These are phyloP conservation scores for Syncephalastrum racemosum DNA, from an alignment of 371 early-diverging fungal genomes.

Conservation along the genomic window DNA sequence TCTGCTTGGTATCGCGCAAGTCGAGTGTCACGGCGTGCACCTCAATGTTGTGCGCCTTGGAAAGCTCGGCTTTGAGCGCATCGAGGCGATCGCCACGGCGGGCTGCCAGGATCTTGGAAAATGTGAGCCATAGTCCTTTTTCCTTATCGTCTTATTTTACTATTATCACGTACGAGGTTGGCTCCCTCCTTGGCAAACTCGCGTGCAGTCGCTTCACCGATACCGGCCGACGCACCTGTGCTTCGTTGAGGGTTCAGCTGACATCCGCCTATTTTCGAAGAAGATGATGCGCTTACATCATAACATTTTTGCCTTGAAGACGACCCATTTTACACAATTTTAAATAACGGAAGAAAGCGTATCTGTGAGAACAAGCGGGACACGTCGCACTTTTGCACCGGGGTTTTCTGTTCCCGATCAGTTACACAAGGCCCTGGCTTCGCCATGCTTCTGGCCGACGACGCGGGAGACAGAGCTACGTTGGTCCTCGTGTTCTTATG, in stretches of 20 bases:
- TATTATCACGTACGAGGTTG: slow-evolving; percentile 56
- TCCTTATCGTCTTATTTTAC: slow-evolving; percentile 4
- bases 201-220: slow-evolving; percentile 83
- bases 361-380: no score
- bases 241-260: slow-evolving; percentile 27
- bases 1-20: slow-evolving; percentile 63
- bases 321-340: slow-evolving; percentile 13
- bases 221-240: slow-evolving; percentile 94
- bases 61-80: slow-evolving; percentile 53
- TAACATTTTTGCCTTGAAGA: slow-evolving; percentile 55
- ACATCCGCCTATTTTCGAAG: background rate
- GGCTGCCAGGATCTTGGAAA: slow-evolving; percentile 68
- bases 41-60: slow-evolving; percentile 39
- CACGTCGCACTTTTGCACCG: no score
- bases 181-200: slow-evolving; percentile 85
- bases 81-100: slow-evolving; percentile 75
- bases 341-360: no score
- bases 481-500: no score
- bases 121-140: background rate
- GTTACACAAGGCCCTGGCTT: no score
- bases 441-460: no score
- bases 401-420: no score
- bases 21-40: slow-evolving; percentile 74
- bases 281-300: slow-evolving; percentile 41
- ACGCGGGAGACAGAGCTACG: no score